Evolutionary conservation across 331 rosid genomes (phyloP).

Genomic region (Malus hybrid): DNA sequence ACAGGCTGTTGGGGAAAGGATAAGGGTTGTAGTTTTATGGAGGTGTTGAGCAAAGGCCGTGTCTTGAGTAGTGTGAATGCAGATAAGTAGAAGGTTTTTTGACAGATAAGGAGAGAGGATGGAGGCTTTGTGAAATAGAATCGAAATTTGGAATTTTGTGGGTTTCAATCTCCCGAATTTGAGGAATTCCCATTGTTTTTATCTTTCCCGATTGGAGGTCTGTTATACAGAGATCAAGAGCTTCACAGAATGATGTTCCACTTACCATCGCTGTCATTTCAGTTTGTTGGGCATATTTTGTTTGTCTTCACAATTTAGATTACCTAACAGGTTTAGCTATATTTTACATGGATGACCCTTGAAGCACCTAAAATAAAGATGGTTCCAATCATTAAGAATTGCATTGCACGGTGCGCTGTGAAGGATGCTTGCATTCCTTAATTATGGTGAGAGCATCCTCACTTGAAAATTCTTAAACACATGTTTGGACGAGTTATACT

Average conservation of each 20-base stretch:
- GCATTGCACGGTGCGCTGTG: too few species aligned
- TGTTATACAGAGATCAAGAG: background rate
- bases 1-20: background rate
- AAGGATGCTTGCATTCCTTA: too few species aligned
- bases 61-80: background rate
- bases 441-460: too few species aligned
- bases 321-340: too few species aligned
- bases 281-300: background rate
- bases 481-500: too few species aligned
- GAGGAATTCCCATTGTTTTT: background rate
- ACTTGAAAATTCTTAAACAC: too few species aligned
- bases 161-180: background rate
- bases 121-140: background rate
- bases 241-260: too few species aligned
- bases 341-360: too few species aligned
- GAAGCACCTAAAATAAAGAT: too few species aligned
- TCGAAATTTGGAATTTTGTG: background rate
- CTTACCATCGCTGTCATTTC: too few species aligned
- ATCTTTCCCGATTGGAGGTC: background rate
- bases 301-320: background rate
- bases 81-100: background rate
- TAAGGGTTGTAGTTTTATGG: background rate
- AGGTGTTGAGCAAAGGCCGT: background rate
- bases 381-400: too few species aligned
- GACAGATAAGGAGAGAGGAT: background rate